Evolutionary conservation across 345 rosid species (phyloP).

Genomic region (Adansonia digitata): DNA sequence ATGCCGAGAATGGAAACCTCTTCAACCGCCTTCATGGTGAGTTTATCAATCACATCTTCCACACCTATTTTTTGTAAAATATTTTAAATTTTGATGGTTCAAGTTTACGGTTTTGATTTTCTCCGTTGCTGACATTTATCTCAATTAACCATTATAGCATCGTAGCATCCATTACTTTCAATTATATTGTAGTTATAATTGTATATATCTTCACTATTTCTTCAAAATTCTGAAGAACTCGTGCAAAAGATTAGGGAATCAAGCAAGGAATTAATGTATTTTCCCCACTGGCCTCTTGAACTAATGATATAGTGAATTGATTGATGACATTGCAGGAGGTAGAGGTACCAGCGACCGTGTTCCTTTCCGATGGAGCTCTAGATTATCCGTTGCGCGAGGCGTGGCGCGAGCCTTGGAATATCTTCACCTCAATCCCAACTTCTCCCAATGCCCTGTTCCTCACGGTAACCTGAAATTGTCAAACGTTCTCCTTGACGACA

Average conservation of each 20-base stretch:
- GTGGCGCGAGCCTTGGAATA: conserved; percentile 44
- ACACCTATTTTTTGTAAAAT: not conserved
- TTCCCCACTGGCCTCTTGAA: too few species aligned
- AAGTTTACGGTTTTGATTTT: too few species aligned
- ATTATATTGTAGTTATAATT: too few species aligned
- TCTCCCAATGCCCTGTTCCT: conserved; percentile 17
- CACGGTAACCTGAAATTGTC: conserved; percentile 59
- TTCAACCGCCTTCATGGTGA: conserved; percentile 49
- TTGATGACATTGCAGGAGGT: conserved; percentile 30
- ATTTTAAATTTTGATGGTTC: not conserved
- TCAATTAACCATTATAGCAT: too few species aligned
- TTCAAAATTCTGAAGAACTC: too few species aligned
- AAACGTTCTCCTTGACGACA: conserved; percentile 44
- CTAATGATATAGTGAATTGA: not conserved
- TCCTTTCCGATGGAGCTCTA: conserved; percentile 43
- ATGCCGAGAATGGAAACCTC: conserved; percentile 43
- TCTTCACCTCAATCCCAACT: conserved; percentile 32
- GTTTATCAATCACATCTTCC: not conserved
- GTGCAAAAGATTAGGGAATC: too few species aligned
- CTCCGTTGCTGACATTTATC: too few species aligned
- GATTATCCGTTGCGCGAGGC: conserved; percentile 39
- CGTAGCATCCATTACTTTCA: too few species aligned
- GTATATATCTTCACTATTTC: too few species aligned
- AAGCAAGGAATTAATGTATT: too few species aligned
- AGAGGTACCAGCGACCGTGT: conserved; percentile 30